Base-by-base conservation (phyloP, 78 protist genomes). In the Dictyostelium intermedium region DNA sequence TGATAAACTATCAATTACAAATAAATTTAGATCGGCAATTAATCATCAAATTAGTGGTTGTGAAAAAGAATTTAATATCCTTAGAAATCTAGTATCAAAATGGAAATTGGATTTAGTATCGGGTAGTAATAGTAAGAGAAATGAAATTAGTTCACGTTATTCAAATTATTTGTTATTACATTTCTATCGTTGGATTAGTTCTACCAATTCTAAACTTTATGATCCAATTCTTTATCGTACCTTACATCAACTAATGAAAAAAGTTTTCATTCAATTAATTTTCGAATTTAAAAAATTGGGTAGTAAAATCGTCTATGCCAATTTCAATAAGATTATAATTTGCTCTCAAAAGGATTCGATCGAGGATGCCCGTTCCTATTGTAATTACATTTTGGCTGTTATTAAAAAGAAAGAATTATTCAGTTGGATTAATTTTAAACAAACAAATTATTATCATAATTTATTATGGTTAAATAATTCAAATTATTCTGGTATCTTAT, bases 151-250 rank as follows among this genome's bases (percentile, higher is more conserved):
- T 34, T 20, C 70, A 39, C 47, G 39, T n/a, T 82, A 56, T 35
- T 97, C 99, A 2, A 97, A 96, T 14, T 14, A 27, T 7, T 92
- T 96, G 32, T 91, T 97, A 63, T 27, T 78, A 18, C 97, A 97
- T 82, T 97, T 97, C 63, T 98, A 96, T 77, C 93, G 98, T 16
- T 98, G 99, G 99, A 82, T 98, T 20, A 43, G 91, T 9, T 73
- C 85, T 23, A 95, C 97, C 25, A 10, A 70, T 32, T 73, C 98
- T 35, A 74, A 35, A 41, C 72, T 97, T 34, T 94, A 96, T 50
- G 99, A 98, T 35, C 97, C 98, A 25, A 69, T 77, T 13, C 9
- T 98, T 78, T 95, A 78, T 86, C 78, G 92, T 23, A 30, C 83
- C 11, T 79, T 98, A 5, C 98, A 93, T 73, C 35, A 61, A n/a